A percentile compares a stretch with the other conserved stretches of the same genome.
phyloP scores from a whole-genome alignment of 116 monocot genomes.

The Phalaenopsis hybrid region DNA sequence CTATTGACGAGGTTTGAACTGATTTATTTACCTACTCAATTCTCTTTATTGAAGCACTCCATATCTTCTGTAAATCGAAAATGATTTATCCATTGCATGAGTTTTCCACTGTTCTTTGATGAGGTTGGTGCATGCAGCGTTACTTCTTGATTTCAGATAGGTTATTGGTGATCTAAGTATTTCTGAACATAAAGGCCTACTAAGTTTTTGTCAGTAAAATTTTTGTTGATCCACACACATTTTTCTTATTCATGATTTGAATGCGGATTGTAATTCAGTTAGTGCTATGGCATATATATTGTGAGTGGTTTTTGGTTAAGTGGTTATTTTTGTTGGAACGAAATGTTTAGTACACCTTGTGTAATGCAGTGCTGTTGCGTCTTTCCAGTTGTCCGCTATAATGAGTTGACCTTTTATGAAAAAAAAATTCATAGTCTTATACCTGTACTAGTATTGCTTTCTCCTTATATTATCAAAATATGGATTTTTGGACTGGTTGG shows the following conservation, averaged over 20 bases:
- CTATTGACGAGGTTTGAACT: slow-evolving; percentile 76
- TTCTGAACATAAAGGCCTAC: background rate
- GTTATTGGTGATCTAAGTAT: background rate
- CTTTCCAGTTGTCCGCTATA: background rate
- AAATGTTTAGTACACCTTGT: background rate
- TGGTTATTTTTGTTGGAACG: background rate
- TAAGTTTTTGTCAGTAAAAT: background rate
- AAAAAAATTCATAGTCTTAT: background rate
- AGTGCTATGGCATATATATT: background rate
- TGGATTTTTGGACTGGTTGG: background rate
- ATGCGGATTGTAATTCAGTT: background rate
- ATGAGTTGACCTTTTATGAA: background rate
- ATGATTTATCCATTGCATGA: background rate
- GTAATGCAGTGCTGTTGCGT: background rate
- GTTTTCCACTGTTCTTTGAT: background rate
- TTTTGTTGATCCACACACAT: background rate
- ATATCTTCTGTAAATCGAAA: background rate
- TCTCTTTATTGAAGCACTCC: background rate
- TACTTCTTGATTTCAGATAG: background rate
- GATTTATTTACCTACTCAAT: background rate
- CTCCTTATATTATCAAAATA: background rate
- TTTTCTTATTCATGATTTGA: background rate
- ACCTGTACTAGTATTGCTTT: background rate
- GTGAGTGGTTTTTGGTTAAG: background rate
- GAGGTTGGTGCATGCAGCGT: background rate